Conservation (phyloP, 148 eudicot genomes). For the Cornus suecica region DNA sequence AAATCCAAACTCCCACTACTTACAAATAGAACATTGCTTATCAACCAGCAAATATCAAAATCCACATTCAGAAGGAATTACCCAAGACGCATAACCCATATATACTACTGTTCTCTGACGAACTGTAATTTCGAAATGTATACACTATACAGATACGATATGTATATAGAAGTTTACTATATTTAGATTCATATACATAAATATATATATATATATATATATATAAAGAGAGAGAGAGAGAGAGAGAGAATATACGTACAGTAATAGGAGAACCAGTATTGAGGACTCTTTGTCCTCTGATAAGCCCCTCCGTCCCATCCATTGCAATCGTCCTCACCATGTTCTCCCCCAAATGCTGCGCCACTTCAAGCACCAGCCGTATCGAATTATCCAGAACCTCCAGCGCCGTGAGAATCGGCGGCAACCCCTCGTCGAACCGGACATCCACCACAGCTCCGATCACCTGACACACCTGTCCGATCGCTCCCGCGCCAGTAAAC, state of each 20-base stretch:
- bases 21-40: no score
- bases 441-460: conserved; percentile 99
- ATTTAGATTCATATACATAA: no score
- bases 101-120: no score
- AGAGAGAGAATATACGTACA: conserved; percentile 35
- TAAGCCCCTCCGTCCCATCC: conserved; percentile 98
- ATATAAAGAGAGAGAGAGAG: no score
- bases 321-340: conserved; percentile 95
- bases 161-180: background rate
- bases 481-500: conserved; percentile 80
- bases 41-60: no score
- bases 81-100: no score
- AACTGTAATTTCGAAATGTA: no score
- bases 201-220: background rate
- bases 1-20: no score
- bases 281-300: conserved; percentile 84
- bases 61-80: no score
- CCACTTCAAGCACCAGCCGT: conserved; percentile 85
- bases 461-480: conserved; percentile 91
- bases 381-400: conserved; percentile 82
- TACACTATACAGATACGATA: no score
- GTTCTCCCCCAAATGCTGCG: conserved; percentile 92
- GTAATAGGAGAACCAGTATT: conserved; percentile 97
- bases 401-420: conserved; percentile 88
- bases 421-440: conserved; percentile 68